These are phyloP conservation scores for Barnettozyma salicaria DNA, from an alignment of 805 yeast species.

Conservation along the genomic window DNA sequence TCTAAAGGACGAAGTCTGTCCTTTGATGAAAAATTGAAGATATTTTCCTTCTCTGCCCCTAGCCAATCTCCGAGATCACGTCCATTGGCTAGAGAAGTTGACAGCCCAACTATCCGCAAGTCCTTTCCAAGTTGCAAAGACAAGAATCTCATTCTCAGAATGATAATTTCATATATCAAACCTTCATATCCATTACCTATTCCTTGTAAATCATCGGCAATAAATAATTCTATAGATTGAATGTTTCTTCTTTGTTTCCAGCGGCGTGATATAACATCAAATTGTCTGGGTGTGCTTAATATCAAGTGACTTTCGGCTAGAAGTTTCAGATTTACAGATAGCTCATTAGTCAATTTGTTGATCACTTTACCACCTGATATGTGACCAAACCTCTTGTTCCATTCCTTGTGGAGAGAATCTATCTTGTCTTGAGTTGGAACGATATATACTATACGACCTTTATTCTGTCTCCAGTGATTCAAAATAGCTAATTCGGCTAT, in stretches of 20 bases:
- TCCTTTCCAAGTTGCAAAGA: slow-evolving; percentile 54
- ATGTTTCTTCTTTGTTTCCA: slow-evolving; percentile 79
- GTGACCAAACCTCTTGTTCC: slow-evolving; percentile 46
- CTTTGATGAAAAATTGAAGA: slow-evolving; percentile 65
- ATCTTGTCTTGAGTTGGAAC: slow-evolving; percentile 54
- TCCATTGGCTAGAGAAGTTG: slow-evolving; percentile 66
- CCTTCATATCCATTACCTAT: slow-evolving; percentile 57
- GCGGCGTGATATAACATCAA: slow-evolving; percentile 64
- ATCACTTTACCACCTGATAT: slow-evolving; percentile 56
- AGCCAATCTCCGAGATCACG: slow-evolving; percentile 84
- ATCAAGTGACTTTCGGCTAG: slow-evolving; percentile 60
- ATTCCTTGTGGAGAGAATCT: slow-evolving; percentile 39
- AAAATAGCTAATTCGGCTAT: slow-evolving; percentile 70
- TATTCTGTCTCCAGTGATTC: slow-evolving; percentile 63
- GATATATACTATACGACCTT: slow-evolving; percentile 70
- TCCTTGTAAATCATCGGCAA: slow-evolving; percentile 69
- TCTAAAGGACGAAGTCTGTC: slow-evolving; percentile 52
- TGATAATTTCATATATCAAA: slow-evolving; percentile 56
- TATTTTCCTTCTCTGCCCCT: slow-evolving; percentile 54
- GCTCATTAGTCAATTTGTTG: slow-evolving; percentile 47
- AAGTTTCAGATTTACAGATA: slow-evolving; percentile 45
- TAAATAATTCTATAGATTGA: slow-evolving; percentile 58
- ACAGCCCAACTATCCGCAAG: slow-evolving; percentile 61
- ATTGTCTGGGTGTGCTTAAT: slow-evolving; percentile 73
- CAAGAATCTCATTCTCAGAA: slow-evolving; percentile 70